Evolutionary conservation across 108 stramenopile species (phyloP).

Genomic region (Schizochytrium sp.): DNA sequence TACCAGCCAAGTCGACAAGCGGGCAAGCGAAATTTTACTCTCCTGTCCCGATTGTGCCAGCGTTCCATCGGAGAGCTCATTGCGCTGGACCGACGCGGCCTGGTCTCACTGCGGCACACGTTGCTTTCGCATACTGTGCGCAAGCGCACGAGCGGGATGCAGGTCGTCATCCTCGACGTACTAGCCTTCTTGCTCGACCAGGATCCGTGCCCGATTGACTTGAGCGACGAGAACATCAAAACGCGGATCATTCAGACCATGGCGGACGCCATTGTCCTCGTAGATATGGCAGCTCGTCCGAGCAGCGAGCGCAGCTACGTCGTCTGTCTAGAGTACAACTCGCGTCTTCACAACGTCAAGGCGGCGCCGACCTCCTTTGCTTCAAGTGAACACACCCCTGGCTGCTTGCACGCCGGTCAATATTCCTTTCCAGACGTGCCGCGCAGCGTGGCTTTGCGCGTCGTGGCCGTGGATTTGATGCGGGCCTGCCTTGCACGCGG

Average conservation of each 20-base stretch:
- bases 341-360: not conserved
- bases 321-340: not conserved
- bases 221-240: not conserved
- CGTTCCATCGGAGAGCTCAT: not conserved
- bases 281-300: not conserved
- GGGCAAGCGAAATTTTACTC: not conserved
- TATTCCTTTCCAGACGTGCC: not conserved
- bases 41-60: not conserved
- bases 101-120: not conserved
- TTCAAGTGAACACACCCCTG: not conserved
- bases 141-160: not conserved
- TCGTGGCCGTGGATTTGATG: not conserved
- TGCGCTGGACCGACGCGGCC: not conserved
- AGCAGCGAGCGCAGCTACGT: not conserved
- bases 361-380: not conserved
- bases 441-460: not conserved
- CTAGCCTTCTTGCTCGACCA: not conserved
- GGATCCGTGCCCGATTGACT: not conserved
- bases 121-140: not conserved
- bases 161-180: not conserved
- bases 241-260: not conserved
- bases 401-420: not conserved
- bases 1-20: not conserved
- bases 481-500: not conserved
- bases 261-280: not conserved